Base-by-base conservation (phyloP, 805 yeast genomes). In the Pichia sporocuriosa region DNA sequence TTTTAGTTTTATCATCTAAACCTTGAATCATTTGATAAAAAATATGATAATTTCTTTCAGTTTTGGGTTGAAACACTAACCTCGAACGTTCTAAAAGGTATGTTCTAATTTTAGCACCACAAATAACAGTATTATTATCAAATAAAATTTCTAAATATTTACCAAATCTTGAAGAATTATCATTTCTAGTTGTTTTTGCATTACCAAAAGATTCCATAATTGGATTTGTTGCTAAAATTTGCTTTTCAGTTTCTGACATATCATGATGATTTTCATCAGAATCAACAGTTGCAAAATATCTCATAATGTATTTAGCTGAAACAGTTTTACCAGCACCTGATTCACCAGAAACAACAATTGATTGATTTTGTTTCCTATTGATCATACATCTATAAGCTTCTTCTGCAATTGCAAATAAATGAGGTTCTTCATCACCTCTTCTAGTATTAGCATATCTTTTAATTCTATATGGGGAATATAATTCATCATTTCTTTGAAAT, bases 241-340 rank as follows among this genome's bases (percentile, higher is more conserved):
- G 95, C 58, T 84, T 84, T 65, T 90, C 98, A 22, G 90, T 90
- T 47, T 82, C 84, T 24, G 94, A 83, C 82, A 90, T 82, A 51
- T 86, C 90, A 51, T 66, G 67, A 20, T 55, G 47, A 40, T 67
- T 62, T 31, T 58, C 58, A 48, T 69, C 70, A 9, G 66, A 61
- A 46, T 90, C 97, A 13, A 90, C 97, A 15, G 95, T 81, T 4
- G 97, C 97, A 62, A 90, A 89, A 64, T 89, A 90, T 62, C 97
- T 79, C 97, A 90, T 90, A 50, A 90, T 90, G 63, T 85, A 90
- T 61, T 90, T 90, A 30, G 98, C 98, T 48, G 93, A 81, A 32
- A 90, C 97, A 4, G 97, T 93, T 57, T 90, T 93, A 63, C 98
- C 98, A 23, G 98, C 97, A 64, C 98, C 98, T 6, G 96, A 85